phyloP scores from a whole-genome alignment of 202 grass and related monocot species.

The Musa balbisiana region DNA sequence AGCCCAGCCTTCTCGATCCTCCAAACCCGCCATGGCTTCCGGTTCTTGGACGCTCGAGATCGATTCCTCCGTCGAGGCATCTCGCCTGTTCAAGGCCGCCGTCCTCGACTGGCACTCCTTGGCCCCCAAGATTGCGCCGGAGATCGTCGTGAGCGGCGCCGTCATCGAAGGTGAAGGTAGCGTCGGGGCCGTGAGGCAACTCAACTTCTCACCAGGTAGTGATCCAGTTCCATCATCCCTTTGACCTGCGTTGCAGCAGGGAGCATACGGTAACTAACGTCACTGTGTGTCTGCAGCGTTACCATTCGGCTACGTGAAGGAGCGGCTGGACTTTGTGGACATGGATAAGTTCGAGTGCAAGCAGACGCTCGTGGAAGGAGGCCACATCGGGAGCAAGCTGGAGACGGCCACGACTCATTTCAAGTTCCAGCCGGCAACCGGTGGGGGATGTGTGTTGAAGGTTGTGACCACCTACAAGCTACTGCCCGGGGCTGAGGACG shows the following conservation, averaged over 20 bases:
- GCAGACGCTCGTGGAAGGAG: conserved; percentile 25
- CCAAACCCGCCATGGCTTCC: background rate
- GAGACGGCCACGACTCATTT: conserved; percentile 24
- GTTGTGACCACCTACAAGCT: conserved; percentile 14
- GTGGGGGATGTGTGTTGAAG: conserved; percentile 23
- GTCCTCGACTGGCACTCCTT: conserved; percentile 33
- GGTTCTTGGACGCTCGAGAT: conserved; percentile 20
- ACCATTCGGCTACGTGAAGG: conserved; percentile 26
- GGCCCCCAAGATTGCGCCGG: conserved; percentile 22
- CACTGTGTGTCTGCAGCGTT: background rate
- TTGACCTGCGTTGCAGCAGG: background rate
- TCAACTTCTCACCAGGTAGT: conserved; percentile 26
- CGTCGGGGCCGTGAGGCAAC: conserved; percentile 6
- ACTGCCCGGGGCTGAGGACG: conserved; percentile 5
- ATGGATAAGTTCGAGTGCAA: conserved; percentile 23
- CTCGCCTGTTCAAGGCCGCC: conserved; percentile 26
- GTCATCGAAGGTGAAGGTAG: background rate
- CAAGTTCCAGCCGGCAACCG: conserved; percentile 10
- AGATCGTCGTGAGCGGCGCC: conserved; percentile 14
- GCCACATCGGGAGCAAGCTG: conserved; percentile 26
- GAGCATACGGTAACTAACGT: background rate
- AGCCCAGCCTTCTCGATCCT: background rate
- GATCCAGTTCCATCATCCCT: background rate
- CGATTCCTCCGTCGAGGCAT: conserved; percentile 3
- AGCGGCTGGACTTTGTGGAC: conserved; percentile 25